Evolutionary conservation across 495 filamentous ascomycete species (phyloP), one percentile per base, ranked within the genome.

Genomic region (Sporormia fimetaria): DNA sequence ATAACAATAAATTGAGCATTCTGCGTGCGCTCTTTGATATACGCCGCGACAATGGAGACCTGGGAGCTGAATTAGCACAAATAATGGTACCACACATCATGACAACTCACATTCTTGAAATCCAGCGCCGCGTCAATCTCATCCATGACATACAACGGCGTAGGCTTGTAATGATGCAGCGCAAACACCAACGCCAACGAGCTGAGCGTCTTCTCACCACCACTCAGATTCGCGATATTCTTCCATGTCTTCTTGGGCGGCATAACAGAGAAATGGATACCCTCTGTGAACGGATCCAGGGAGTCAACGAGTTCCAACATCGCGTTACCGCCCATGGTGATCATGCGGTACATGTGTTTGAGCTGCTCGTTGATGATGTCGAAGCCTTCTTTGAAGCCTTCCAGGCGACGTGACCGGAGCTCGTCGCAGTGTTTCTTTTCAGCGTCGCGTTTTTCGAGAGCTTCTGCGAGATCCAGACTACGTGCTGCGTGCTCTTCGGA

Each of bases 271-370:
- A 98, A 98, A 24, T 95, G 61, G 41, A 98, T 96, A 5, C 90
- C 90, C 57, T 98, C 90, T 4, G 83, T 85, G 68, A 98, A 98
- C 3, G 90, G 90, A 61, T 98, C 90, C 3, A 98, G 67, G 1
- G 77, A 84, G 62, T 98, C 90, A 15, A 98, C 90, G 20, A 98
- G 76, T 59, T 98, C 90, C 10, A 98, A 69, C 67, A 96, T 92
- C 6, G 90, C 90, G 54, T 98, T 98, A 28, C 90, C 90, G 45
- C 90, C 90, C 90, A 98, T 98, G 20, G 90, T 98, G 62, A 98
- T 98, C 90, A 98, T 95, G 62, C 96, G 90, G 65, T 98, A 98
- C 90, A 98, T 98, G 61, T 98, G 90, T 67, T 98, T 98, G 38
- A 98, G 68, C 2, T 88, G 80, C 15, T 94, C 66, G n/a, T 87